Evolutionary conservation across 1,284 basidiomycete species (phyloP), one percentile per base, ranked within the genome.

Genomic region (Athelia sp.): DNA sequence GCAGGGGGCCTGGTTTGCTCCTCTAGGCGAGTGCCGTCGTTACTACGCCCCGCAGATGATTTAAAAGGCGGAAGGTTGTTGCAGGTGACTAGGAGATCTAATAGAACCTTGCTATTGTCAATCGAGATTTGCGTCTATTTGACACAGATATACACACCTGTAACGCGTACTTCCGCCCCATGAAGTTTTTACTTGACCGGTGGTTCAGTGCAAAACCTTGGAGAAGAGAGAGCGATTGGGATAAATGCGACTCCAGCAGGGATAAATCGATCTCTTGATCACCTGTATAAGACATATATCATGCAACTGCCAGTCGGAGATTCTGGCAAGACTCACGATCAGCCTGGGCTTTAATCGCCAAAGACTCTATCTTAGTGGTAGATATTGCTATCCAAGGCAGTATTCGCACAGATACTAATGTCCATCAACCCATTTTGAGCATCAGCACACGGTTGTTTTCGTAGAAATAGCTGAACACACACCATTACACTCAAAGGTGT

Each of bases 151-250:
- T 76, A 48, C n/a, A n/a, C 56, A 89, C 92, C 75, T 93, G 87
- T 19, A 93, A 66, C 15, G 82, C 69, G 62, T 82, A 81, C 50
- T 72, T 76, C 38, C 90, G 77, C 8, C 87, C 84, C 14, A 92
- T 74, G 49, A 76, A 88, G 1, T 63, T 62, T 62, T 94, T 94
- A 54, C 82, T 89, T 1, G 75, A 58, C 11, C 68, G 58, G 62
- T 93, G 90, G 21, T 84, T 76, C 29, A 95, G 72, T 9, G 76
- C 76, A n/a, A 92, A 71, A 2, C 93, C 92, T 67, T 95, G 92
- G 6, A 94, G 70, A 18, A 93, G 69, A 0, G 76, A 80, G 9
- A 93, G 70, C 0, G 80, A 69, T 51, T 80, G 77, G 0, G 73
- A 66, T 21, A 88, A 61, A 49, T 84, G 81, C 0, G 70, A 65